These are phyloP conservation scores for Strigomonas culicis DNA, from an alignment of 208 protist genomes.

Conservation along the genomic window DNA sequence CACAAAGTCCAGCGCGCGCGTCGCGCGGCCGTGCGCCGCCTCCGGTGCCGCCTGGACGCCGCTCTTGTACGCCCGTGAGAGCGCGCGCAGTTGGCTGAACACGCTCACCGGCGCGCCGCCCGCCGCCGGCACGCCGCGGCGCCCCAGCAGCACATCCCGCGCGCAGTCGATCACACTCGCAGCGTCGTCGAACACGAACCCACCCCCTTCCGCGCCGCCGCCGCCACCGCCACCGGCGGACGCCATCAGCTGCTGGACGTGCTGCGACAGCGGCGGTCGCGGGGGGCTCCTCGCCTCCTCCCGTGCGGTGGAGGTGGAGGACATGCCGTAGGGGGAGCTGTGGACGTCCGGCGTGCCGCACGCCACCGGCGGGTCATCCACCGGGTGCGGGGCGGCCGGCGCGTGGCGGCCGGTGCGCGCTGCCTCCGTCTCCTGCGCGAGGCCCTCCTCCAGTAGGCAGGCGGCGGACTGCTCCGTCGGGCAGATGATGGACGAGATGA, in stretches of 20 bases:
- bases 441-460: conserved; percentile 56
- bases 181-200: background rate
- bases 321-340: conserved; percentile 22
- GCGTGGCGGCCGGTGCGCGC: background rate
- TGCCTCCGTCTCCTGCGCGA: background rate
- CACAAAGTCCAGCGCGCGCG: too few species aligned
- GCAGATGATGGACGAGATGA: too few species aligned
- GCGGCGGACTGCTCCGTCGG: too few species aligned
- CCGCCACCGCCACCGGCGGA: too few species aligned
- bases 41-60: conserved; percentile 8
- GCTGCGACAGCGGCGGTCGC: too few species aligned
- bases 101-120: background rate
- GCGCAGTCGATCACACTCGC: too few species aligned
- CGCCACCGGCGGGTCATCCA: conserved; percentile 16
- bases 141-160: too few species aligned
- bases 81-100: too few species aligned
- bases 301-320: conserved; percentile 5
- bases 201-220: background rate
- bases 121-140: conserved; percentile 8
- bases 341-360: conserved; percentile 20
- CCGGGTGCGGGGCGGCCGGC: background rate
- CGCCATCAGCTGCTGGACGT: conserved; percentile 25
- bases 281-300: too few species aligned
- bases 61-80: too few species aligned
- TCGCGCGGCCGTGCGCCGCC: too few species aligned